Evolutionary conservation across 768 basidiomycete species (phyloP).

Genomic region (Termitomyces sp.): DNA sequence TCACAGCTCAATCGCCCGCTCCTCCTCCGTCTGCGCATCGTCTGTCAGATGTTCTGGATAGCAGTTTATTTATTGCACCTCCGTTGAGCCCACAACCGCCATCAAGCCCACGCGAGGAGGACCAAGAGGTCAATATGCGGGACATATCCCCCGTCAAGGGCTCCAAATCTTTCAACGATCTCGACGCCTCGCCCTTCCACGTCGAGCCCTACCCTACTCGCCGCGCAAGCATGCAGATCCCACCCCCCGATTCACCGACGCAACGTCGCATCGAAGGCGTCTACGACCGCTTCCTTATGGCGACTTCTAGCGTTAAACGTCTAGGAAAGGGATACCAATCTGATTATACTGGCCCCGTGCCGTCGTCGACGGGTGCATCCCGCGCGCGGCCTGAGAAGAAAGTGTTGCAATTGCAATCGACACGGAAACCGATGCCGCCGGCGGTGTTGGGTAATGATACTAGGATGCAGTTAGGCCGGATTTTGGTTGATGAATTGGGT

Average conservation of each 20-base stretch:
- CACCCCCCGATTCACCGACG: constrained; percentile 48
- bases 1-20: constrained; percentile 30
- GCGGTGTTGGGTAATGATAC: constrained; percentile 57
- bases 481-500: constrained; percentile 65
- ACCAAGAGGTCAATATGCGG: constrained; percentile 24
- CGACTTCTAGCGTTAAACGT: constrained; percentile 74
- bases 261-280: constrained; percentile 63
- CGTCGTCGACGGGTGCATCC: constrained; percentile 21
- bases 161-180: constrained; percentile 41
- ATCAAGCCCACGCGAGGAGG: constrained; percentile 26
- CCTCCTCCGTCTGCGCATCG: constrained; percentile 44
- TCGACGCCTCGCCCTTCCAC: constrained; percentile 54
- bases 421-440: constrained; percentile 58
- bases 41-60: constrained; percentile 64
- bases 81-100: constrained; percentile 27
- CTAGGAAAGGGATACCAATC: constrained; percentile 81
- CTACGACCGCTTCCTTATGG: constrained; percentile 81
- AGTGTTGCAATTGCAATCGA: constrained; percentile 44
- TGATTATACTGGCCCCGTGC: constrained; percentile 36
- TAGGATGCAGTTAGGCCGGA: constrained; percentile 36
- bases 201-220: constrained; percentile 59
- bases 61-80: constrained; percentile 60
- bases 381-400: constrained; percentile 27
- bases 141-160: constrained; percentile 20
- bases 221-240: constrained; percentile 28